Base-by-base conservation (phyloP, 2,329 filamentous ascomycete species). In the Chrysoporthe deuterocubensis region DNA sequence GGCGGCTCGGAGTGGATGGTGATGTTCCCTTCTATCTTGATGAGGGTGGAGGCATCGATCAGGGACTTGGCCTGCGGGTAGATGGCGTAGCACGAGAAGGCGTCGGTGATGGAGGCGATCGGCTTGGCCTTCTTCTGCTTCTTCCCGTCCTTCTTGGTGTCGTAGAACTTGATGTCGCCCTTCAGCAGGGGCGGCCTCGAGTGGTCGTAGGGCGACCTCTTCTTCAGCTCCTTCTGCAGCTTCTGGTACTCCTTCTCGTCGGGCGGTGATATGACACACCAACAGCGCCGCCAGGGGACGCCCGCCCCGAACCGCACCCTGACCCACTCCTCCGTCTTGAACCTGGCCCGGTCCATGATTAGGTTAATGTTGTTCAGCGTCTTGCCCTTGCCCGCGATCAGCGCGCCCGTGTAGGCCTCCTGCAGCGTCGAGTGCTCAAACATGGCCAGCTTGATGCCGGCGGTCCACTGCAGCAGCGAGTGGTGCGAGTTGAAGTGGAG, bases 401-500 rank as follows among this genome's bases (percentile, higher is more conserved):
- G 83, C 26, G 95, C 95, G 7, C 96, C 96, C 0, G 96, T 99
- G 77, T 99, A 99, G 0, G 96, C 94, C 80, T 99, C 96, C 76
- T 98, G 95, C 44, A 99, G 83, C 0, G 93, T 93, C 1, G 94
- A 90, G 75, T 98, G 92, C 81, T 99, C 96, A 78, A 90, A 98
- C 87, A 98, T 97, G 74, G 95, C 88, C 32, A 99, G 87, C 59
- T 96, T 90, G 72, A 99, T 98, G 57, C 92, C 93, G 18, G 96
- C 92, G 1, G 96, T 97, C 96, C 96, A 99, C 80, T 98, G 94
- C 2, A 94, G 91, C 65, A 99, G 83, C 0, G 95, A 97, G 76
- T 97, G 92, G 72, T 95, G 89, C 0, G 95, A 97, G 78, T 96
- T 97, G 81, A 99, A 99, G 78, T 98, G 96, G 48, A 99, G 85